These are phyloP conservation scores for Nicotiana attenuata DNA, from an alignment of 257 asterid species.

Conservation along the genomic window DNA sequence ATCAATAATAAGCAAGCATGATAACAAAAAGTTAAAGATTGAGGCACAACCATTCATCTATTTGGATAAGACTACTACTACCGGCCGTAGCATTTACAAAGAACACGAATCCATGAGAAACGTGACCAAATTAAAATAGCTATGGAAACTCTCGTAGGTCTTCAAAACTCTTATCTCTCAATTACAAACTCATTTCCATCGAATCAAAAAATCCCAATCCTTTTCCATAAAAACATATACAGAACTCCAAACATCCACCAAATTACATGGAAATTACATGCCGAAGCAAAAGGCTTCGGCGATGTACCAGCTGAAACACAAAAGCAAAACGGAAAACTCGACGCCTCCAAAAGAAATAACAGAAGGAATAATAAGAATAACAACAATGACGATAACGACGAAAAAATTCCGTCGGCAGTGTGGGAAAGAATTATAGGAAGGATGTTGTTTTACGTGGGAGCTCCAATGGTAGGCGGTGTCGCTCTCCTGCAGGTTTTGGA, in stretches of 20 bases:
- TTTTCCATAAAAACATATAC: slow-evolving; percentile 16
- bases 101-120: background rate
- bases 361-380: background rate
- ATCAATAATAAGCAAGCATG: background rate
- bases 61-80: slow-evolving; percentile 36
- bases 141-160: slow-evolving; percentile 44
- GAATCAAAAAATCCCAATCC: slow-evolving; percentile 23
- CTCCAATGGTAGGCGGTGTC: slow-evolving; percentile 48
- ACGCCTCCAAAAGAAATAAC: slow-evolving; percentile 15
- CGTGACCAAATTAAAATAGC: slow-evolving; percentile 13
- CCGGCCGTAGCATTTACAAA: background rate
- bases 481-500: slow-evolving; percentile 32
- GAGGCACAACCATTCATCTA: slow-evolving; percentile 35
- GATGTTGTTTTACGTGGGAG: slow-evolving; percentile 54
- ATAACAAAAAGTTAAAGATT: background rate
- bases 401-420: slow-evolving; percentile 52
- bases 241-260: slow-evolving; percentile 11
- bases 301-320: slow-evolving; percentile 1
- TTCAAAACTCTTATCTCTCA: slow-evolving; percentile 28
- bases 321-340: background rate
- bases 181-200: slow-evolving; percentile 19
- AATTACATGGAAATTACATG: slow-evolving; percentile 39
- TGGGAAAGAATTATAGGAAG: slow-evolving; percentile 59
- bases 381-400: slow-evolving; percentile 31
- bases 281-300: slow-evolving; percentile 63